Conservation (phyloP, 106 monocot genomes). For the Platanthera zijinensis region DNA sequence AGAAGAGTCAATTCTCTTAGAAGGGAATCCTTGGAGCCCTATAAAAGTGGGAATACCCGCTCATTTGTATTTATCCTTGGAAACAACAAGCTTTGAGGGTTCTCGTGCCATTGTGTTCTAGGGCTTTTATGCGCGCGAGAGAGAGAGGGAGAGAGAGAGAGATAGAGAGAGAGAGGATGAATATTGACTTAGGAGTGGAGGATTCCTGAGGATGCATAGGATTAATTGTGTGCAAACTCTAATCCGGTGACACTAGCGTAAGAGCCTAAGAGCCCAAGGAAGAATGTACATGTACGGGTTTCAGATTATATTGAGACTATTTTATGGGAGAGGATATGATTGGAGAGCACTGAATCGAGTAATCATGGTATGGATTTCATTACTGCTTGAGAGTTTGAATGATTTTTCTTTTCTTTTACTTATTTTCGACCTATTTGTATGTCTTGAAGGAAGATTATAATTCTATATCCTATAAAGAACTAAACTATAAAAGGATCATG, state of each 20-base stretch:
- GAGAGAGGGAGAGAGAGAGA: too few species aligned
- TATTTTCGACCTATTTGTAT: neutral
- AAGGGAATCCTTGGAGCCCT: too few species aligned
- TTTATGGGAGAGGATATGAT: neutral
- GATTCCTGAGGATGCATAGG: too few species aligned
- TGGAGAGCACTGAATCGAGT: neutral
- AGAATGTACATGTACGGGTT: neutral
- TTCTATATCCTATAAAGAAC: neutral
- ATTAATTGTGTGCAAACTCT: too few species aligned
- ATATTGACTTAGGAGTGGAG: too few species aligned
- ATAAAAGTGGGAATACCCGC: too few species aligned
- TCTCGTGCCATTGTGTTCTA: too few species aligned
- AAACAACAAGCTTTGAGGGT: too few species aligned
- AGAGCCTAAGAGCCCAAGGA: neutral
- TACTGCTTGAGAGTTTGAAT: neutral
- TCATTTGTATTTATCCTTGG: too few species aligned
- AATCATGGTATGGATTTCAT: neutral
- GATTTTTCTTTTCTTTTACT: neutral
- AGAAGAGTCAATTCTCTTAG: too few species aligned
- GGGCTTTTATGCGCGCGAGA: too few species aligned
- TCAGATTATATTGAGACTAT: neutral
- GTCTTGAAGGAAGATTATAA: neutral
- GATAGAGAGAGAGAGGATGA: too few species aligned
- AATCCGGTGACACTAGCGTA: neutral
- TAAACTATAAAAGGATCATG: neutral